Conservation (phyloP, 257 asterid genomes). For the Salvia hispanica region DNA sequence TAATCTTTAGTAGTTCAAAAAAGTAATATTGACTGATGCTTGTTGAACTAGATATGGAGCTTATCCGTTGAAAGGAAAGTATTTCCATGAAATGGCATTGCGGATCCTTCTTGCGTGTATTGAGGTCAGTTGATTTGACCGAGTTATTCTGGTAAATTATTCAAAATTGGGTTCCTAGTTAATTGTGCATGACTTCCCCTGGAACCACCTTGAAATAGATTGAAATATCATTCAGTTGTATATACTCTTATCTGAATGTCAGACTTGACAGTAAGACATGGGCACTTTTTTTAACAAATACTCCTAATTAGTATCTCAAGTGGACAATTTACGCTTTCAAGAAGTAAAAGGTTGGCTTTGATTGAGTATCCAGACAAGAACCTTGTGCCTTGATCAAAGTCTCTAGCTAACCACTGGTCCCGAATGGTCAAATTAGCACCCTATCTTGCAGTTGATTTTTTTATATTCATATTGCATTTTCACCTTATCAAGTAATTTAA, state of each 20-base stretch:
- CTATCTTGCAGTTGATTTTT: background rate
- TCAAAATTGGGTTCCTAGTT: slow-evolving; percentile 1
- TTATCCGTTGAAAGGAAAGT: slow-evolving; percentile 90
- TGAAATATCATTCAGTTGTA: background rate
- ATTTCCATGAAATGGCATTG: slow-evolving; percentile 98
- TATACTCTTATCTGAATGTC: background rate
- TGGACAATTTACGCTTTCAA: background rate
- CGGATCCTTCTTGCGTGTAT: slow-evolving; percentile 94
- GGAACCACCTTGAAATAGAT: background rate
- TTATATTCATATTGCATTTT: background rate
- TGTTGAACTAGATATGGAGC: slow-evolving; percentile 77
- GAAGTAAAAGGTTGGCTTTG: background rate
- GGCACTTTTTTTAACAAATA: background rate
- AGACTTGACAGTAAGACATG: background rate
- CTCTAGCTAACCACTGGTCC: background rate
- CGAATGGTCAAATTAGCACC: background rate
- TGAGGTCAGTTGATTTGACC: slow-evolving; percentile 58
- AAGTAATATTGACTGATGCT: slow-evolving; percentile 31
- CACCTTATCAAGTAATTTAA: slow-evolving; percentile 6
- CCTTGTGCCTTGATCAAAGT: background rate
- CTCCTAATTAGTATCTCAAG: background rate
- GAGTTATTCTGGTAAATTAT: slow-evolving; percentile 10
- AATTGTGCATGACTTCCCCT: slow-evolving; percentile 20
- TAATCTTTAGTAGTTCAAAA: slow-evolving; percentile 12
- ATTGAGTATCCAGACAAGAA: background rate